Base-by-base conservation (phyloP, 1,284 basidiomycete species). In the Ceratobasidium sp. region DNA sequence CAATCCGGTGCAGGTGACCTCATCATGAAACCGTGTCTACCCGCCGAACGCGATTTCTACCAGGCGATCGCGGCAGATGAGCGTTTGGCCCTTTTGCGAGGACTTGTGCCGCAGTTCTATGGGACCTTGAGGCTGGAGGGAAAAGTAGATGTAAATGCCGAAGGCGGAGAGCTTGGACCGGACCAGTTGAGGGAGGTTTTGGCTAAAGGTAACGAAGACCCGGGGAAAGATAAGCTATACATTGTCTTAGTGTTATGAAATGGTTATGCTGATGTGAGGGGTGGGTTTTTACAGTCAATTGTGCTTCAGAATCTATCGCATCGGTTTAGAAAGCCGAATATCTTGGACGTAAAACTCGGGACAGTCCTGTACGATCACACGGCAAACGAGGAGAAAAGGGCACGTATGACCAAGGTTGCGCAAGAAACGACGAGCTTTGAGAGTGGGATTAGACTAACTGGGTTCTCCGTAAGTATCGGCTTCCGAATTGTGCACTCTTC, bases 341-440 rank as follows among this genome's bases (percentile, higher is more conserved):
- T 98, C 72, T 87, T 98, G 33, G 97, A 99, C 84, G 88, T 96
- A 84, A 99, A 98, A 85, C 92, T 99, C 26, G 97, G 97, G 0
- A 96, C 94, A 0, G 88, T 94, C 9, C 89, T 98, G 3, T 94
- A 94, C 82, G 94, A 94, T 77, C 88, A 91, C 40, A 86, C 86
- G 26, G 93, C 95, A 1, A 86, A 89, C 0, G 89, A 89, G 1
- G 95, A 95, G 81, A 99, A 99, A 86, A 88, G 90, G 77, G 89
- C 86, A 69, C 89, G 95, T 46, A 97, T 97, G 96, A 87, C 90
- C 77, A 89, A 91, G 83, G 89, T 89, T 2, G 94, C 96, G 0
- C 86, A 86, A 49, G 86, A 88, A 28, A 94, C 95, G 1, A 98
- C 97, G 0, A 93, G 91, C 3, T 84, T 88, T 0, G 88, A 92